These are phyloP conservation scores for Wickerhamomyces sp. DNA, from an alignment of 1,139 yeast genomes.

Conservation along the genomic window DNA sequence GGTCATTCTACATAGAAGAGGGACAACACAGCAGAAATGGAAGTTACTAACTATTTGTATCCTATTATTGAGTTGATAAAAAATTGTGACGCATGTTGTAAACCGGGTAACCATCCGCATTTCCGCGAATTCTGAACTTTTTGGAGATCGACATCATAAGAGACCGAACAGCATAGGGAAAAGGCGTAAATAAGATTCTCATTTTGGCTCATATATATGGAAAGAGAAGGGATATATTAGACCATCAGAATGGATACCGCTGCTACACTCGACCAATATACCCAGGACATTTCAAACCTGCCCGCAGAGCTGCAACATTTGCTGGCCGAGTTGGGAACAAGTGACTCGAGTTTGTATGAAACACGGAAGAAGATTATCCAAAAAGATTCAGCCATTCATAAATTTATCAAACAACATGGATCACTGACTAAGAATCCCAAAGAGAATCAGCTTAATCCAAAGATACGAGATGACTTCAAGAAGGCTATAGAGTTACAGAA, in stretches of 20 bases:
- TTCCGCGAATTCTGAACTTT: not conserved
- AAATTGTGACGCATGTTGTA: too few relatives aligned
- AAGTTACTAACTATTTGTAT: not conserved
- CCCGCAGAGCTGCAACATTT: conserved; percentile 87
- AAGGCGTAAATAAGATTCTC: too few relatives aligned
- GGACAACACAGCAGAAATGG: not conserved
- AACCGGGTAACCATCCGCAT: not conserved
- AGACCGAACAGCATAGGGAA: too few relatives aligned
- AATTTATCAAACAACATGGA: conserved; percentile 79
- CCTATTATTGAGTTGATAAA: too few relatives aligned
- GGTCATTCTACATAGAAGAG: not conserved
- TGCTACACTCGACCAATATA: conserved; percentile 66
- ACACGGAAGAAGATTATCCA: conserved; percentile 61
- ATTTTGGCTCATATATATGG: not conserved
- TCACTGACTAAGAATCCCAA: conserved; percentile 78
- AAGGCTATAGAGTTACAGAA: conserved; percentile 59
- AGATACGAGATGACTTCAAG: conserved; percentile 66
- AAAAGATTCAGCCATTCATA: conserved; percentile 75
- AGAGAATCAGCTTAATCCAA: conserved; percentile 61
- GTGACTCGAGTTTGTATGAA: conserved; percentile 66
- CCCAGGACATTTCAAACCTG: conserved; percentile 73
- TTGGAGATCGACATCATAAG: too few relatives aligned
- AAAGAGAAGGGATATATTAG: not conserved
- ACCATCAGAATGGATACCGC: conserved; percentile 63
- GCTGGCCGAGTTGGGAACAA: conserved; percentile 69